Percentiles rank a stretch among this genome's conserved stretches.
These are phyloP conservation scores for Ogataea hybrid DNA, from an alignment of 1,139 yeast genomes.

Conservation along the genomic window DNA sequence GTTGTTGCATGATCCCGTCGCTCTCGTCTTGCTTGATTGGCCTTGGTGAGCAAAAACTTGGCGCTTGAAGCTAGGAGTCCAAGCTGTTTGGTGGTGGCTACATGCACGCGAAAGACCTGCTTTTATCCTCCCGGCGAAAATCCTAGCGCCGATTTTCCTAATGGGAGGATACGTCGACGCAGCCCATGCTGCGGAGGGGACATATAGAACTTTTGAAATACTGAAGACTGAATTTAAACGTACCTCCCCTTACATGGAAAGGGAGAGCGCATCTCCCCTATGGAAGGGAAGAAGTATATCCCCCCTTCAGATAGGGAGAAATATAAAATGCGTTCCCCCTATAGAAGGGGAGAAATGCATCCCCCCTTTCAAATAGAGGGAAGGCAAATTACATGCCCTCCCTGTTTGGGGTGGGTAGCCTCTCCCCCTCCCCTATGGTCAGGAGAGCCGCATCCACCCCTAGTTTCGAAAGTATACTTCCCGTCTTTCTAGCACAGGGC, in stretches of 20 bases:
- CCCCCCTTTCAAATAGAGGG: too few species aligned
- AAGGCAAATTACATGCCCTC: too few species aligned
- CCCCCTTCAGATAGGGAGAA: background rate
- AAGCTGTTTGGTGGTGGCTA: too few species aligned
- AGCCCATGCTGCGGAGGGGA: slow-evolving; percentile 2
- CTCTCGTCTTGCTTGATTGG: too few species aligned
- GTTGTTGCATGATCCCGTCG: too few species aligned
- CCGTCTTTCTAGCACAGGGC: too few species aligned
- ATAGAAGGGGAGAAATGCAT: too few species aligned
- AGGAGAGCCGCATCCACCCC: too few species aligned
- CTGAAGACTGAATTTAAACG: background rate
- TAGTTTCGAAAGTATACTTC: too few species aligned
- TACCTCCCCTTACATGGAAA: background rate
- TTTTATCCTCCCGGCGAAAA: background rate
- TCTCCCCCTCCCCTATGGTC: background rate
- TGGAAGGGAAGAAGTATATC: background rate
- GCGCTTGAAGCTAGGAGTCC: too few species aligned
- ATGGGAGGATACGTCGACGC: slow-evolving; percentile 1
- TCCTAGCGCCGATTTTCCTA: background rate
- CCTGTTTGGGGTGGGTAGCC: background rate
- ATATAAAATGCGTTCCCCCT: background rate
- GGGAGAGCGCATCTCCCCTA: background rate
- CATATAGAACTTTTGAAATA: background rate
- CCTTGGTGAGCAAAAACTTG: too few species aligned
- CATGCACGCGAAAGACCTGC: too few species aligned